Percentiles rank a stretch among this genome's conserved stretches.
These are phyloP conservation scores for Karstenula rhodostoma DNA, from an alignment of 2,329 filamentous ascomycete genomes.

Conservation along the genomic window DNA sequence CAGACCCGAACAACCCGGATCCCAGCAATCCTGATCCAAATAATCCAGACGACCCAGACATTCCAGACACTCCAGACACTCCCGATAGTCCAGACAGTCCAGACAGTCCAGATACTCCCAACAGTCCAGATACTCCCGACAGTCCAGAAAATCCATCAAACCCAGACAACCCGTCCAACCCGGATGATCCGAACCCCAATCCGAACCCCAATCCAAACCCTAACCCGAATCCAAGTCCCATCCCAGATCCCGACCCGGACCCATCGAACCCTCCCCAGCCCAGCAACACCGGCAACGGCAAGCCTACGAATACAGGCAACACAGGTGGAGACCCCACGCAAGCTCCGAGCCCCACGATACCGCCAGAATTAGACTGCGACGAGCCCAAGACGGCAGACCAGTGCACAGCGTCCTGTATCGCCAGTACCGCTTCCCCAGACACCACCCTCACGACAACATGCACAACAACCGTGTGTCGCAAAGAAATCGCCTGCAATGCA, in stretches of 20 bases:
- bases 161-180: background rate
- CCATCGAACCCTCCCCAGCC: background rate
- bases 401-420: slow-evolving; percentile 15
- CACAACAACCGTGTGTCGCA: slow-evolving; percentile 12
- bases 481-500: slow-evolving; percentile 8
- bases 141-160: background rate
- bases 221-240: background rate
- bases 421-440: slow-evolving; percentile 5
- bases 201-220: background rate
- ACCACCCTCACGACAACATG: slow-evolving; percentile 15
- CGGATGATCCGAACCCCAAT: background rate
- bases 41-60: background rate
- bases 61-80: background rate
- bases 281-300: background rate
- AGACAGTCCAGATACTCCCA: background rate
- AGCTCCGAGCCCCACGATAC: background rate
- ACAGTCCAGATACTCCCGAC: background rate
- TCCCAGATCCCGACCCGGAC: background rate
- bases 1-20: background rate
- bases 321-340: background rate
- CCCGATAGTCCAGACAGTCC: background rate
- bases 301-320: background rate
- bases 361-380: slow-evolving; percentile 5
- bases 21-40: too few species aligned
- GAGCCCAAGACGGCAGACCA: slow-evolving; percentile 14